A percentile compares a stretch with the other conserved stretches of the same genome.
Evolutionary conservation across 2,329 filamentous ascomycete genomes (phyloP).

Genomic region (Monilinia polystroma): DNA sequence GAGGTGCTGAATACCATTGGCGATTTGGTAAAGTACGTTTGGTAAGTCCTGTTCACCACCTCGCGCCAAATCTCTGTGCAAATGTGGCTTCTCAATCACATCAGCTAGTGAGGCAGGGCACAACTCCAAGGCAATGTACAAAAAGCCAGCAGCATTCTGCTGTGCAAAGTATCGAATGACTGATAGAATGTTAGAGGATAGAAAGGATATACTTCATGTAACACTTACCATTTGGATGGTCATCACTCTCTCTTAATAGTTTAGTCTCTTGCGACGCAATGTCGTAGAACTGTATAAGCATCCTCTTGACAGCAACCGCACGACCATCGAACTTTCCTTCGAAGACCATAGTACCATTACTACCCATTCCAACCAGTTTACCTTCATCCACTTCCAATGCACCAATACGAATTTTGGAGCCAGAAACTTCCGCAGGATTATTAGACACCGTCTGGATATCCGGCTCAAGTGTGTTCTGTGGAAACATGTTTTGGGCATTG

Average conservation of each 20-base stretch:
- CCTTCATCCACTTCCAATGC: constrained; percentile 64
- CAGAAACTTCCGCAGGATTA: constrained; percentile 59
- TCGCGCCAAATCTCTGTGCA: constrained; percentile 66
- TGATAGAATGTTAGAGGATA: constrained; percentile 41
- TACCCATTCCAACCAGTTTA: constrained; percentile 71
- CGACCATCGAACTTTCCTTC: constrained; percentile 91
- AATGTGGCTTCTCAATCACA: constrained; percentile 73
- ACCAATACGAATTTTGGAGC: constrained; percentile 59
- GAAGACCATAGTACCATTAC: constrained; percentile 96
- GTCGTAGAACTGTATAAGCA: constrained; percentile 94
- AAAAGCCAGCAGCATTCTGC: constrained; percentile 81
- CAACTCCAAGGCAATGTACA: constrained; percentile 94
- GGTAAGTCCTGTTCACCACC: constrained; percentile 75
- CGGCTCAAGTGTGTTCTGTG: constrained; percentile 55
- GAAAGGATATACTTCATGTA: neutral
- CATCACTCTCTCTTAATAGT: constrained; percentile 86
- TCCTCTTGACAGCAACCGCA: constrained; percentile 92
- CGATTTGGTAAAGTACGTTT: constrained; percentile 82
- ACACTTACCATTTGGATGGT: constrained; percentile 75
- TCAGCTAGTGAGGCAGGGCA: constrained; percentile 94
- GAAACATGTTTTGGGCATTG: constrained; percentile 58
- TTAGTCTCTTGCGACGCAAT: constrained; percentile 93
- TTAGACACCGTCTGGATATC: constrained; percentile 59
- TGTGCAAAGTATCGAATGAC: constrained; percentile 97
- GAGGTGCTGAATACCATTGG: constrained; percentile 82